Conservation (phyloP, 2,329 filamentous ascomycete species). For the Pseudocercospora vitis region DNA sequence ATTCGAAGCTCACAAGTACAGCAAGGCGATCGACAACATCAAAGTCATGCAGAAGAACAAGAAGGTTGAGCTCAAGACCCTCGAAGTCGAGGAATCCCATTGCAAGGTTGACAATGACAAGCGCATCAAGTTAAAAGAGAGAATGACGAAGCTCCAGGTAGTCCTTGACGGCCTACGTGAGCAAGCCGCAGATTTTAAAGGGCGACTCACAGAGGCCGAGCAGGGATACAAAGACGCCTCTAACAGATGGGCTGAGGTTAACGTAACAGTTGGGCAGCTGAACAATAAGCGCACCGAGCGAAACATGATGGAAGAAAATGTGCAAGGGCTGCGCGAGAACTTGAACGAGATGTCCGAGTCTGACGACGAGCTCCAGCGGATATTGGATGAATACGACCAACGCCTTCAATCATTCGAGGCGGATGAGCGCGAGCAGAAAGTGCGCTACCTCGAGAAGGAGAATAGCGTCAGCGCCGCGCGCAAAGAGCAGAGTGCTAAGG, state of each 20-base stretch:
- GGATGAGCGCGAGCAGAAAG: constrained; percentile 58
- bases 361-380: constrained; percentile 71
- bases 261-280: constrained; percentile 72
- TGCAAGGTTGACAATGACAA: constrained; percentile 83
- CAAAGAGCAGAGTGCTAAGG: constrained; percentile 45
- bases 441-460: constrained; percentile 65
- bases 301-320: constrained; percentile 66
- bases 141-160: constrained; percentile 56
- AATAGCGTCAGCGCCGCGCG: constrained; percentile 51
- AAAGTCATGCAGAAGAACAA: constrained; percentile 82
- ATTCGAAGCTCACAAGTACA: constrained; percentile 95
- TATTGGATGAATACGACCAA: constrained; percentile 75
- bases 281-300: constrained; percentile 75
- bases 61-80: constrained; percentile 68
- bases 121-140: constrained; percentile 69
- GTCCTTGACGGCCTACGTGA: constrained; percentile 64
- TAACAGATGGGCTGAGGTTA: constrained; percentile 70
- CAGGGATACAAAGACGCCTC: constrained; percentile 60
- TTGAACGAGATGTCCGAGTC: constrained; percentile 76
- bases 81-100: constrained; percentile 73
- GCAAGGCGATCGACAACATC: constrained; percentile 94
- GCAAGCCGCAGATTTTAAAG: constrained; percentile 59
- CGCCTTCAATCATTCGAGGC: constrained; percentile 66
- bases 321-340: constrained; percentile 68
- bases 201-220: constrained; percentile 61